phyloP scores from a whole-genome alignment of 1,284 basidiomycete genomes.

The Malassezia arunalokei region DNA sequence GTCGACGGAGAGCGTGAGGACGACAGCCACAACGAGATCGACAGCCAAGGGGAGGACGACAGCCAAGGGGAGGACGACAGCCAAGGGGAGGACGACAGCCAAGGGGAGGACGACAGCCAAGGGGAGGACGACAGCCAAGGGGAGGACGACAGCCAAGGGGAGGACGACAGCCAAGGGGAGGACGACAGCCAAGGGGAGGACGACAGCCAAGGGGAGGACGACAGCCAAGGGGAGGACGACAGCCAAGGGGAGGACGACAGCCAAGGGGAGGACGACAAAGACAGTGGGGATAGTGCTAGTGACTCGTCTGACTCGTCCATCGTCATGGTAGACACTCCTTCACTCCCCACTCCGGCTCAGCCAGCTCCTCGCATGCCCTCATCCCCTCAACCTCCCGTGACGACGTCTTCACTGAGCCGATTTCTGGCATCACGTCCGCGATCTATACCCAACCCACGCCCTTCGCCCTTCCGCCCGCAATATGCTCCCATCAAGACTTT shows the following conservation, averaged over 20 bases:
- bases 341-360: background rate
- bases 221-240: too few relatives aligned
- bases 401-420: background rate
- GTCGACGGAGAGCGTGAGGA: background rate
- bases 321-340: conserved; percentile 2
- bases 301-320: background rate
- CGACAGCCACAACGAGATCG: background rate
- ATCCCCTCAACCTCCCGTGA: background rate
- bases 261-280: background rate
- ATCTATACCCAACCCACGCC: background rate
- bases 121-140: background rate
- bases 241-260: too few relatives aligned
- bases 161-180: background rate
- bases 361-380: background rate
- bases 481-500: background rate
- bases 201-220: background rate
- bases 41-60: background rate
- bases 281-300: background rate
- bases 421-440: background rate
- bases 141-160: background rate
- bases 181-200: background rate
- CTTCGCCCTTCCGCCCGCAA: background rate
- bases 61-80: background rate
- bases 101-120: background rate
- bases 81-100: background rate